Percentiles rank a stretch among this genome's conserved stretches.
These are phyloP conservation scores for Phytophthora niederhauseri DNA, from an alignment of 352 stramenopile species.

Conservation along the genomic window DNA sequence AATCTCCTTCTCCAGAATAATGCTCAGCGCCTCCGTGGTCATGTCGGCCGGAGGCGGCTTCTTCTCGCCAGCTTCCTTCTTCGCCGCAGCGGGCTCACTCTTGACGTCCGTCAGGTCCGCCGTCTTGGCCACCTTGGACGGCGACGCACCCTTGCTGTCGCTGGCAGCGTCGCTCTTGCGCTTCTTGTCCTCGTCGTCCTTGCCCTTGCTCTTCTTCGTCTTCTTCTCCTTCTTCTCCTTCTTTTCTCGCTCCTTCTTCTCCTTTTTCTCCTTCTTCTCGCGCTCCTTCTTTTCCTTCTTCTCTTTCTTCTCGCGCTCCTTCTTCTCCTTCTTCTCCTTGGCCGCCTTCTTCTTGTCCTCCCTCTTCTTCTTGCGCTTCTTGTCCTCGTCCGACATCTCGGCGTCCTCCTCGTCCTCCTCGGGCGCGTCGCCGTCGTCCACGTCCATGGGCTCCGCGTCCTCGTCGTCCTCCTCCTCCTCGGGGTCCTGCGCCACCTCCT, in stretches of 20 bases:
- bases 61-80: slow-evolving; percentile 24
- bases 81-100: slow-evolving; percentile 11
- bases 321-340: slow-evolving; percentile 21
- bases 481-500: slow-evolving; percentile 32
- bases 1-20: slow-evolving; percentile 78
- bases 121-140: slow-evolving; percentile 55
- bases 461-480: slow-evolving; percentile 37
- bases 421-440: slow-evolving; percentile 19
- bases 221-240: slow-evolving; percentile 49
- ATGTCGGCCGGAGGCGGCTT: slow-evolving; percentile 35
- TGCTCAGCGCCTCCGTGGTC: slow-evolving; percentile 51
- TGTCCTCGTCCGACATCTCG: slow-evolving; percentile 13
- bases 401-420: slow-evolving; percentile 23
- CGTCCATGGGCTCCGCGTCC: slow-evolving; percentile 28
- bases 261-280: slow-evolving; percentile 27
- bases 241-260: slow-evolving; percentile 23
- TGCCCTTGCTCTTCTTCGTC: slow-evolving; percentile 39
- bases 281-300: slow-evolving; percentile 43
- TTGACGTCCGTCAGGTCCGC: slow-evolving; percentile 46
- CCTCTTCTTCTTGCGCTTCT: slow-evolving; percentile 12
- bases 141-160: slow-evolving; percentile 23
- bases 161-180: slow-evolving; percentile 44
- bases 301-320: slow-evolving; percentile 46
- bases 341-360: slow-evolving; percentile 11
- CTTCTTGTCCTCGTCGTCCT: slow-evolving; percentile 41